Evolutionary conservation across 352 stramenopile species (phyloP).

Genomic region (Globisporangium cederbergense): DNA sequence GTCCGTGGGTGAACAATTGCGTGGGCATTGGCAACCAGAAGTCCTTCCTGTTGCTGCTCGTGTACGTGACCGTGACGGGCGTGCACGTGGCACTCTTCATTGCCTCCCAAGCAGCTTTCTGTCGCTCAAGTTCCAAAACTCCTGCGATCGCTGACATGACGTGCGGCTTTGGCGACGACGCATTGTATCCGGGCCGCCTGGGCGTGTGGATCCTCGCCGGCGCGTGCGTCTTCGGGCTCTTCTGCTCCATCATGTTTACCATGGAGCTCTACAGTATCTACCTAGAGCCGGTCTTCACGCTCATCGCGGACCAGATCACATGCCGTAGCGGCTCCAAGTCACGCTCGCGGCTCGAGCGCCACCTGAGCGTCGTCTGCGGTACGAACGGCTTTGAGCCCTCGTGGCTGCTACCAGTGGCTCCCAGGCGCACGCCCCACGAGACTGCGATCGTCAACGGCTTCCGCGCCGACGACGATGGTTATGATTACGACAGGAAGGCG

Average conservation of each 20-base stretch:
- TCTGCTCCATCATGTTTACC: slow-evolving; percentile 69
- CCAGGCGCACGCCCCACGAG: slow-evolving; percentile 44
- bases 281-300: slow-evolving; percentile 45
- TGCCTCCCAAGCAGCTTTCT: slow-evolving; percentile 45
- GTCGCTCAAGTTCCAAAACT: slow-evolving; percentile 18
- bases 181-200: slow-evolving; percentile 53
- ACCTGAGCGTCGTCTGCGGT: slow-evolving; percentile 75
- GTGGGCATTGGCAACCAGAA: slow-evolving; percentile 82
- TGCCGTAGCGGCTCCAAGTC: slow-evolving; percentile 59
- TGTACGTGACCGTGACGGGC: slow-evolving; percentile 67
- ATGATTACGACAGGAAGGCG: slow-evolving; percentile 11
- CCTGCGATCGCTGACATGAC: slow-evolving; percentile 12
- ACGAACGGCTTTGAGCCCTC: slow-evolving; percentile 61
- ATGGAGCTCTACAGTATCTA: slow-evolving; percentile 83
- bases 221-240: slow-evolving; percentile 67
- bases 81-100: slow-evolving; percentile 53
- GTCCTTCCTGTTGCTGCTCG: slow-evolving; percentile 75
- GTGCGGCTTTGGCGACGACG: slow-evolving; percentile 62
- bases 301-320: slow-evolving; percentile 56
- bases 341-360: slow-evolving; percentile 49
- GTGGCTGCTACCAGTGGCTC: slow-evolving; percentile 61
- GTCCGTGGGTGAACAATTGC: slow-evolving; percentile 88
- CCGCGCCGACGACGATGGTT: slow-evolving; percentile 19
- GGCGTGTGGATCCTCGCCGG: slow-evolving; percentile 66
- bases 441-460: slow-evolving; percentile 64